Evolutionary conservation across 2,329 filamentous ascomycete genomes (phyloP).

Genomic region (Coniochaeta sp.): DNA sequence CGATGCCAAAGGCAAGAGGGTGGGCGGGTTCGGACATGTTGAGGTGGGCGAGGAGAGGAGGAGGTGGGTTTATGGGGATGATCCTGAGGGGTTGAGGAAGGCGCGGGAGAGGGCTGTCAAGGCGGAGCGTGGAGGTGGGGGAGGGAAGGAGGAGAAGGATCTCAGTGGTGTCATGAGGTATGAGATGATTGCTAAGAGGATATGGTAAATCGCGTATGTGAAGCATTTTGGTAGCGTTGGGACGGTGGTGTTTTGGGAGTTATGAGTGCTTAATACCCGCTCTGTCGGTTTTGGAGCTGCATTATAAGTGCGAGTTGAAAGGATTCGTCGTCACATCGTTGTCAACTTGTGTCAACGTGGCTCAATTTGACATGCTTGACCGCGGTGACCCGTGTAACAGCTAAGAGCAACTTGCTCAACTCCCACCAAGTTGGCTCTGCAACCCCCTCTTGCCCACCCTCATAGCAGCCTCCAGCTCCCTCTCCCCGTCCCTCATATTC

Average conservation of each 20-base stretch:
- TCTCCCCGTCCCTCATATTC: constrained; percentile 57
- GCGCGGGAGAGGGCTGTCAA: constrained; percentile 57
- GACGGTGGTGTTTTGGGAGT: background rate
- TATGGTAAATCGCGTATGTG: constrained; percentile 57
- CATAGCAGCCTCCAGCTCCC: constrained; percentile 63
- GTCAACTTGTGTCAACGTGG: too few relatives aligned
- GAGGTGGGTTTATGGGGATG: constrained; percentile 80
- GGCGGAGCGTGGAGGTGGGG: constrained; percentile 44
- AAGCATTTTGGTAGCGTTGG: background rate
- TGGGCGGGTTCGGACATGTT: constrained; percentile 77
- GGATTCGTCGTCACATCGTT: too few relatives aligned
- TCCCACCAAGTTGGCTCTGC: constrained; percentile 46
- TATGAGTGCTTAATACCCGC: background rate
- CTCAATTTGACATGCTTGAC: background rate
- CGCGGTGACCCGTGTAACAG: too few relatives aligned
- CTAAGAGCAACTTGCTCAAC: background rate
- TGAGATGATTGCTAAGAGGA: constrained; percentile 93
- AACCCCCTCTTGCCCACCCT: constrained; percentile 60
- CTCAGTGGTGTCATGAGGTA: constrained; percentile 70
- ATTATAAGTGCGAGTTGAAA: too few relatives aligned
- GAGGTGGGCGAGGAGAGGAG: constrained; percentile 86
- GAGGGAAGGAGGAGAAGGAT: constrained; percentile 47
- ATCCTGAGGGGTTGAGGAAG: constrained; percentile 60
- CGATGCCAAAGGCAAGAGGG: constrained; percentile 64
- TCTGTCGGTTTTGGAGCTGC: background rate